phyloP scores from a whole-genome alignment of 2,329 filamentous ascomycete genomes.

The Apiospora rasikravindrae region DNA sequence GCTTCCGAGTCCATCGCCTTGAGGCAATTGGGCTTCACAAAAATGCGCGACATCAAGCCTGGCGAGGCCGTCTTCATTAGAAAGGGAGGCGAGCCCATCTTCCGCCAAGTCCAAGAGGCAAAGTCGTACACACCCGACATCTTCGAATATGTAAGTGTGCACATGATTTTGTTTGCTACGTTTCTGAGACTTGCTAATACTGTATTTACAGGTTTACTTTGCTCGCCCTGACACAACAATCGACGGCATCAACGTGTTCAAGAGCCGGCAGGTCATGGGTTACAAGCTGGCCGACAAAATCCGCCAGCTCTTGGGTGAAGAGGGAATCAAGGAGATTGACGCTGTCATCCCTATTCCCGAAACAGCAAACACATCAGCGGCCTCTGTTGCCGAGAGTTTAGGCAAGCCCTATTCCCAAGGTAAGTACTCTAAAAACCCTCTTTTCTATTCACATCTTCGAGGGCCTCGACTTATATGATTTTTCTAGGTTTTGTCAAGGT shows the following conservation, averaged over 20 bases:
- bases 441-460: too few species aligned
- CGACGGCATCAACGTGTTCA: conserved; percentile 56
- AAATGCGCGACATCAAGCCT: conserved; percentile 72
- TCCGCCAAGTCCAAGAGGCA: conserved; percentile 68
- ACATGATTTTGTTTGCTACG: background rate
- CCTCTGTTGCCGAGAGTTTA: conserved; percentile 71
- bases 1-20: conserved; percentile 80
- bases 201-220: conserved; percentile 74
- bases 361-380: conserved; percentile 75
- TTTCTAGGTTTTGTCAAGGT: conserved; percentile 1
- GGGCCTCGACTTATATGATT: background rate
- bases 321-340: conserved; percentile 72
- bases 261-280: conserved; percentile 77
- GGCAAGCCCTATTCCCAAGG: conserved; percentile 75
- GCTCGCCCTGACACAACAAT: conserved; percentile 50
- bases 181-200: background rate
- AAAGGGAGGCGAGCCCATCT: conserved; percentile 72
- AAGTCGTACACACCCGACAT: conserved; percentile 75
- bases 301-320: conserved; percentile 63
- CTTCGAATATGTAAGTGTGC: conserved; percentile 78
- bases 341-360: conserved; percentile 71
- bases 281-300: conserved; percentile 74
- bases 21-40: conserved; percentile 71
- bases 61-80: conserved; percentile 79
- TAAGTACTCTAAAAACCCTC: too few species aligned